These are phyloP conservation scores for Fraxinus quadrangulata DNA, from an alignment of 257 asterid species.

Conservation along the genomic window DNA sequence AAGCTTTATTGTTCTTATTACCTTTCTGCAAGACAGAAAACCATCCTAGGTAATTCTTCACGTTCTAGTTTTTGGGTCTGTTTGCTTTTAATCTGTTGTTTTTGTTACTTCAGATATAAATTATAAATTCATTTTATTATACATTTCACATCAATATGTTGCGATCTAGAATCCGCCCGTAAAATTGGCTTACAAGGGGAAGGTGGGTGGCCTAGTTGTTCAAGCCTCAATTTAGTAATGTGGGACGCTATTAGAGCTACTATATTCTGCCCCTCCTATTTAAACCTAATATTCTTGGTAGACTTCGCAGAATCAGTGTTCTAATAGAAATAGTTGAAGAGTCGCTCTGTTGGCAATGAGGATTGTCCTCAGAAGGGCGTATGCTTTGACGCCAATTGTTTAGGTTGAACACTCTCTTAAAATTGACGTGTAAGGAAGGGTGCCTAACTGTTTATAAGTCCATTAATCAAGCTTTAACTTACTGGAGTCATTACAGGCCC, in stretches of 20 bases:
- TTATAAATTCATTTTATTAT: neutral
- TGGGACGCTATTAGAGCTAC: too few relatives aligned
- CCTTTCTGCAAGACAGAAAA: neutral
- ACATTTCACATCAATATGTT: neutral
- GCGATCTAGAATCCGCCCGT: neutral
- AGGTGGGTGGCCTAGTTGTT: neutral
- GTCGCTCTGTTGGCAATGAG: neutral
- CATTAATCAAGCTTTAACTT: too few relatives aligned
- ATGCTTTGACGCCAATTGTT: neutral
- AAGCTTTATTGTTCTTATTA: neutral
- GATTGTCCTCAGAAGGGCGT: neutral
- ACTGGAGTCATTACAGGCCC: too few relatives aligned
- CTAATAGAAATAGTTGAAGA: neutral
- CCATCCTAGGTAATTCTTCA: neutral
- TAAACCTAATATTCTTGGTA: neutral
- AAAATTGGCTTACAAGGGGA: neutral
- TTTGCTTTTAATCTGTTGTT: neutral
- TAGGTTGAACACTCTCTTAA: neutral
- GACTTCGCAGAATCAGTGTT: neutral
- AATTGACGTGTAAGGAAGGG: too few relatives aligned
- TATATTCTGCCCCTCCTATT: too few relatives aligned
- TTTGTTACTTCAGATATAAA: neutral
- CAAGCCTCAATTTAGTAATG: neutral
- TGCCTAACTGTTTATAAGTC: neutral
- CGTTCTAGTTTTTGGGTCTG: neutral